Percentiles rank a stretch among this genome's conserved stretches.
Evolutionary conservation across 1,284 basidiomycete genomes (phyloP).

Genomic region (Melampsora occidentalis): DNA sequence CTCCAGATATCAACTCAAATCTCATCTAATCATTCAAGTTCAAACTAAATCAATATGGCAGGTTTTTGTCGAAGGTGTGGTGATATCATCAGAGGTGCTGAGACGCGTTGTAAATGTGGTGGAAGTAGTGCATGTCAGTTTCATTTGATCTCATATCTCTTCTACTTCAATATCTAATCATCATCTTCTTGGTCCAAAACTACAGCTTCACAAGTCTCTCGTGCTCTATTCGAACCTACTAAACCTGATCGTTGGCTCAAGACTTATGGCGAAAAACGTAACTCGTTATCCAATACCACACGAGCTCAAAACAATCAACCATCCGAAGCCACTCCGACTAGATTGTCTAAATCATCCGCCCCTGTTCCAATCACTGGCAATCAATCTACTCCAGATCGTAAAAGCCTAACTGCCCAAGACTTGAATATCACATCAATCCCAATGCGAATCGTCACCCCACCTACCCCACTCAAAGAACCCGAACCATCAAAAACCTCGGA

Average conservation of each 20-base stretch:
- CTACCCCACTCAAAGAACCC: constrained; percentile 1
- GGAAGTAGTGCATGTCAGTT: constrained; percentile 36
- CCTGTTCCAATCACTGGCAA: not conserved
- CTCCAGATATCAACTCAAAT: not conserved
- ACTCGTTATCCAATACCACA: not conserved
- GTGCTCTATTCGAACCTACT: constrained; percentile 40
- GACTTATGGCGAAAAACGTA: constrained; percentile 38
- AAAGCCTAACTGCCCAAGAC: constrained; percentile 10
- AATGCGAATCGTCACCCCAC: constrained; percentile 2
- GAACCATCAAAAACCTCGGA: not conserved
- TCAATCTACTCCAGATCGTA: not conserved
- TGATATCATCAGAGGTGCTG: constrained; percentile 36
- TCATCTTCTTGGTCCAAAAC: not conserved
- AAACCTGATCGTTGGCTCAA: constrained; percentile 39
- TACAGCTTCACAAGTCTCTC: constrained; percentile 39
- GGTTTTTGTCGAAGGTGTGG: constrained; percentile 43
- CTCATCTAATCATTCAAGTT: not conserved
- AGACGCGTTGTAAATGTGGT: constrained; percentile 43
- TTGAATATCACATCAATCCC: constrained; percentile 16
- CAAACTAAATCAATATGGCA: constrained; percentile 8
- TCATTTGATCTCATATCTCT: not conserved
- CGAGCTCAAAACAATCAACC: constrained; percentile 18
- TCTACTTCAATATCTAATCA: not conserved
- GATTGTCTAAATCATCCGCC: not conserved
- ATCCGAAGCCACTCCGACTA: not conserved